A percentile compares a stretch with the other conserved stretches of the same genome.
Conservation (phyloP, 192 early-diverging fungal species). For the Geosiphon pyriformis region DNA sequence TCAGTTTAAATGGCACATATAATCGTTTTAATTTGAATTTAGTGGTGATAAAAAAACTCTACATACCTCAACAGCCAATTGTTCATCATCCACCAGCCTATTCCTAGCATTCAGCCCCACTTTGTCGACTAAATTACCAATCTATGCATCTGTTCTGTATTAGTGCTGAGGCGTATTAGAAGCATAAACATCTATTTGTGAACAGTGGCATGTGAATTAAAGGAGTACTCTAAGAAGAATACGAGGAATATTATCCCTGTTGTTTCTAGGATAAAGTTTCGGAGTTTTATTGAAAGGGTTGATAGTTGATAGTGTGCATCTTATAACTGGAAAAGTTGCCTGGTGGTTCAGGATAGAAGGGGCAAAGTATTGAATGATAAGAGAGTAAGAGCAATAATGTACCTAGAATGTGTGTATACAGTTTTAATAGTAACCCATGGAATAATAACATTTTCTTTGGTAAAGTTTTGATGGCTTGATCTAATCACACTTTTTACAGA, state of each 20-base stretch:
- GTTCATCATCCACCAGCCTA: slow-evolving; percentile 44
- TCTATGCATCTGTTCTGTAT: slow-evolving; percentile 72
- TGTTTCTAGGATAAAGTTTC: slow-evolving; percentile 44
- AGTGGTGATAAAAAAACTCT: neutral
- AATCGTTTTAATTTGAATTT: slow-evolving; percentile 2
- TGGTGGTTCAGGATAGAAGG: too few species aligned
- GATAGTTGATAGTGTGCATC: too few species aligned
- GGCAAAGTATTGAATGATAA: too few species aligned
- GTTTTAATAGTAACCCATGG: too few species aligned
- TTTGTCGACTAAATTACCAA: slow-evolving; percentile 56
- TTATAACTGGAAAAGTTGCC: too few species aligned
- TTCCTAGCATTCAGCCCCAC: slow-evolving; percentile 57
- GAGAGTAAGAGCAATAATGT: too few species aligned
- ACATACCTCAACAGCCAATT: slow-evolving; percentile 47
- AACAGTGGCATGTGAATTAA: slow-evolving; percentile 66
- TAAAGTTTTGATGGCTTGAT: too few species aligned
- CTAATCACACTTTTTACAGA: too few species aligned
- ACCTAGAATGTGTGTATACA: too few species aligned
- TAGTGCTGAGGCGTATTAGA: slow-evolving; percentile 56
- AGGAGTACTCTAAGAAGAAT: slow-evolving; percentile 51
- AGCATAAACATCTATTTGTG: slow-evolving; percentile 64
- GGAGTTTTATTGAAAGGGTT: too few species aligned
- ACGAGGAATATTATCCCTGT: slow-evolving; percentile 31
- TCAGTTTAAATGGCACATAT: neutral
- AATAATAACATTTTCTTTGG: too few species aligned